Evolutionary conservation across 176 grass and related monocot genomes (phyloP), one percentile per base, ranked within the genome.

Genomic region (Triticum urartu): DNA sequence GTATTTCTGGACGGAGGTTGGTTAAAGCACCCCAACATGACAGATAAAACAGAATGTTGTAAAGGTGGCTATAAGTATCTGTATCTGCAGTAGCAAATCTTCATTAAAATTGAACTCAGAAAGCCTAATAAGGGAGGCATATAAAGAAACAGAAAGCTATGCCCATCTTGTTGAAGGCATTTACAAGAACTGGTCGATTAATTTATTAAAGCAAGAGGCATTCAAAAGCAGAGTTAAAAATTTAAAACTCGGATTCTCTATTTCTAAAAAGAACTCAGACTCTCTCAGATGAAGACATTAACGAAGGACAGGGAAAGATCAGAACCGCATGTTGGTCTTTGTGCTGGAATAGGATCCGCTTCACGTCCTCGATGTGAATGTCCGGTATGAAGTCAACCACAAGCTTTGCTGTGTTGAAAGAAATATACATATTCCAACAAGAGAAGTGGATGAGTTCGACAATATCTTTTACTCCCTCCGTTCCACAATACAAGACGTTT

Each of bases 371-470:
- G 39, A 91, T 80, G 83, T 91, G 81, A 85, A 98, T 95, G 75
- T 94, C 93, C 86, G 96, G 96, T 74, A 86, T 33, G 33, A 98
- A 94, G 72, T 95, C 96, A 78, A 98, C 88, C 47, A 91, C 58
- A 88, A 98, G 93, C 34, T 89, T 91, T 89, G 92, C 96, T 98
- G 82, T 73, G 28, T 85, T 25, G 6, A 84, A 71, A 88, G 4
- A 82, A 81, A 68, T n/a, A 64, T 56, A 85, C 11, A 14, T 6
- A 75, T 17, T 17, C 64, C 65, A 83, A 7, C 9, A 17, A 38
- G 28, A 60, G 25, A 81, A 52, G 10, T 15, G 3, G 78, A 35
- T 77, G 68, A n/a, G n/a, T 22, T 77, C 22, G 67, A 66, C 4
- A 39, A 20, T 42, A 40, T 40, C 1, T 40, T 40, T 40, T 40